Base-by-base conservation (phyloP, 441 rosid genomes). In the Erysimum cheiri region DNA sequence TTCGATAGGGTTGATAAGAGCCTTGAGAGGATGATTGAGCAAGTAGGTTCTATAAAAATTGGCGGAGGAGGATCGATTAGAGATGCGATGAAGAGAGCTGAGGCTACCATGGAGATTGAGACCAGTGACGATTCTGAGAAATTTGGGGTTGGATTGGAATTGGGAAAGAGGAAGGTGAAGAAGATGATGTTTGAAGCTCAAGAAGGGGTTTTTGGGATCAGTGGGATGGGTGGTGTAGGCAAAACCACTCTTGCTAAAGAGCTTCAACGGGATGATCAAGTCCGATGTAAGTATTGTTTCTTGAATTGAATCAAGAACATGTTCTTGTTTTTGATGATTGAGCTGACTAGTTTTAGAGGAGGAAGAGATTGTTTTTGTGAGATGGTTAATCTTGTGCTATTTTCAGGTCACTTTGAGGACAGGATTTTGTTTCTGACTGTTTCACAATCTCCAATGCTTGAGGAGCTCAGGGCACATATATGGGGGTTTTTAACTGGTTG, bases 211-310 rank as follows among this genome's bases (percentile, higher is more conserved):
- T 46, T 86, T 32, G 97, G 92, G 59, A 89, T 91, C 53, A 59
- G 70, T 69, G 97, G 98, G 4, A 90, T 89, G 70, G 98, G 94
- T 2, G 98, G 96, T 36, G 90, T 91, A 0, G 98, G 98, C 0
- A 93, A 93, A 60, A 90, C 98, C 5, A 90, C 98, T 54, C 73
- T 93, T 77, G 98, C 92, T 31, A 69, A 63, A 67, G 91, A 91
- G 74, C 46, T 88, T 69, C 72, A 83, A 60, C 80, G 70, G 63
- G 97, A 93, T 59, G 70, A 72, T 60, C 78, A 84, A 80, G 85
- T 93, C 39, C 77, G 62, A 78, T 63, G 98, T 93, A 83, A 82
- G 24, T 22, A 22, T 61, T 32, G 5, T 32, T 32, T 32, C 3
- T 32, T 7, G 79, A 83, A 81, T 22, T 2, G 24, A 22, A 22